Conservation (phyloP, 2,329 filamentous ascomycete species). For the Monosporascus sp. region DNA sequence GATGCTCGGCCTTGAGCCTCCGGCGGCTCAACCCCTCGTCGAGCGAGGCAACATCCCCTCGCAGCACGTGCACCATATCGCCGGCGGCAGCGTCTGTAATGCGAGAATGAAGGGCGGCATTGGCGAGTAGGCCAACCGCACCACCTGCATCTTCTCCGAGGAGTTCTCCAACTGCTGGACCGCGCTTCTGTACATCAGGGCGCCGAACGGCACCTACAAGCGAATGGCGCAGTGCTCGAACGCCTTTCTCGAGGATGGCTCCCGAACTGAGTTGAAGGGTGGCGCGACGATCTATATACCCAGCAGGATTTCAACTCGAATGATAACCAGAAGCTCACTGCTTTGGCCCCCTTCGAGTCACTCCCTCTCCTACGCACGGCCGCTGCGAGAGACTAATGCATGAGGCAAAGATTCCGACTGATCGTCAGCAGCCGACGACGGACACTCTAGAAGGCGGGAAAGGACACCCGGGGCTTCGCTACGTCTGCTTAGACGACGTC, state of each 20-base stretch:
- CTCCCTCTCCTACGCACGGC: no score
- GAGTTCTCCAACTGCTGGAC: slow-evolving; percentile 11
- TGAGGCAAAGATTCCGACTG: slow-evolving; percentile 34
- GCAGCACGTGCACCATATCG: slow-evolving; percentile 8
- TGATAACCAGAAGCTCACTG: slow-evolving; percentile 29
- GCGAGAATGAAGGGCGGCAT: slow-evolving; percentile 13
- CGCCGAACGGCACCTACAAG: slow-evolving; percentile 9
- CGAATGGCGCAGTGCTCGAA: slow-evolving; percentile 6
- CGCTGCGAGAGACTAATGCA: no score
- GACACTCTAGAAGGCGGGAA: slow-evolving; percentile 16
- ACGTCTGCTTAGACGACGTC: slow-evolving; percentile 31
- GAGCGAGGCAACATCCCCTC: slow-evolving; percentile 5
- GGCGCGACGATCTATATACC: slow-evolving; percentile 12
- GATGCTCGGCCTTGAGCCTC: slow-evolving; percentile 5
- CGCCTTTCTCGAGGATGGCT: slow-evolving; percentile 7
- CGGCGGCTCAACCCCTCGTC: slow-evolving; percentile 5
- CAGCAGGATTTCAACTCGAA: slow-evolving; percentile 10
- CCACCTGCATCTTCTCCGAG: slow-evolving; percentile 8
- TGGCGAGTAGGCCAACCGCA: slow-evolving; percentile 11
- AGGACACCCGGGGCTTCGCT: slow-evolving; percentile 29
- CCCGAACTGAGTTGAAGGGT: slow-evolving; percentile 6
- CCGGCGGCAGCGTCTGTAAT: slow-evolving; percentile 13
- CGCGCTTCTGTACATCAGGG: slow-evolving; percentile 8
- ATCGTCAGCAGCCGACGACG: slow-evolving; percentile 26
- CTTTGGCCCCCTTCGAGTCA: slow-evolving; percentile 31